Conservation (phyloP, 176 grass and related monocot species). For the Aegilops umbellulata region DNA sequence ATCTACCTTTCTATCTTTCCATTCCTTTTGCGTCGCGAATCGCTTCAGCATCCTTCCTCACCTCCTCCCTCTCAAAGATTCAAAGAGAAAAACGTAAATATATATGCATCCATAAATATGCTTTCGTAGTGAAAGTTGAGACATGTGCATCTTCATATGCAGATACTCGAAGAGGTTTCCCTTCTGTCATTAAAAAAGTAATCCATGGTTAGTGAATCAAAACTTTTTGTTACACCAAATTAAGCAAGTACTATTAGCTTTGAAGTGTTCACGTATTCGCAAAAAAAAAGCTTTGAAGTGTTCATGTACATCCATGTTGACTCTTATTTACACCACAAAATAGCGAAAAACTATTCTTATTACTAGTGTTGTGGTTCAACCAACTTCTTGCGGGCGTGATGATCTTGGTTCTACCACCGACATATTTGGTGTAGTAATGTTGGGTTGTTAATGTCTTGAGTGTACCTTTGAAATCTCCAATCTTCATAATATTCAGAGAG, state of each 20-base stretch:
- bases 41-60: conserved; percentile 26
- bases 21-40: conserved; percentile 14
- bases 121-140: not conserved
- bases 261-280: too few species aligned
- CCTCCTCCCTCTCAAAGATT: conserved; percentile 11
- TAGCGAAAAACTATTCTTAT: not conserved
- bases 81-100: not conserved
- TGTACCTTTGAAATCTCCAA: too few species aligned
- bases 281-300: too few species aligned
- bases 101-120: not conserved
- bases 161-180: not conserved
- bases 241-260: not conserved
- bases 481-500: not conserved
- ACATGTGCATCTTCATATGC: not conserved
- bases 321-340: not conserved
- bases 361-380: not conserved
- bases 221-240: not conserved
- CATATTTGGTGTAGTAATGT: not conserved
- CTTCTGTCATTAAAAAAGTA: not conserved
- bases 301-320: too few species aligned
- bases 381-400: not conserved
- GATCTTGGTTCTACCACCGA: not conserved
- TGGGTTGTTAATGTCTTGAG: too few species aligned
- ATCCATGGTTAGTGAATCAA: not conserved
- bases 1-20: conserved; percentile 50